A percentile compares a stretch with the other conserved stretches of the same genome.
These are phyloP conservation scores for Fomes fomentarius DNA, from an alignment of 1,284 basidiomycete species.

Conservation along the genomic window DNA sequence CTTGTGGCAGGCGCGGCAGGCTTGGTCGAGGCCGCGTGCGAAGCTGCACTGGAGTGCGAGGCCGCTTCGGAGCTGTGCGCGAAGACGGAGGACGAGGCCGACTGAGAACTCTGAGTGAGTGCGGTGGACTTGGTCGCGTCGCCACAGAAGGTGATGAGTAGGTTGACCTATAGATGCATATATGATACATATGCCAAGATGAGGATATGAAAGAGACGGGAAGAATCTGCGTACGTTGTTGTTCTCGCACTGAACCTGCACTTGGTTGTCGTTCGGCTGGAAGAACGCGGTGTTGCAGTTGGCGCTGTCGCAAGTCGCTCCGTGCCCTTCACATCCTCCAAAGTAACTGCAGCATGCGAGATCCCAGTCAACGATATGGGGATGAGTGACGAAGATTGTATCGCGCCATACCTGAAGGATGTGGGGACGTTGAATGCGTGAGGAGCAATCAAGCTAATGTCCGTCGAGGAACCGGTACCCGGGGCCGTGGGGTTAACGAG, in stretches of 20 bases:
- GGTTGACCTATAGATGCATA: slow-evolving; percentile 27
- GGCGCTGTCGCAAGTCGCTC: slow-evolving; percentile 24
- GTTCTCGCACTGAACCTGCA: slow-evolving; percentile 43
- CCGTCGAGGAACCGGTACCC: slow-evolving; percentile 46
- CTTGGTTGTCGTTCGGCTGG: slow-evolving; percentile 40
- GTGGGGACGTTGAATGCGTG: slow-evolving; percentile 37
- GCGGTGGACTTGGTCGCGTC: slow-evolving; percentile 19
- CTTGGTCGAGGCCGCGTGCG: slow-evolving; percentile 3
- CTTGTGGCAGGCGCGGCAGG: background rate
- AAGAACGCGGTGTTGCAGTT: slow-evolving; percentile 44
- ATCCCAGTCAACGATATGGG: background rate
- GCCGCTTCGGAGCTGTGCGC: slow-evolving; percentile 6
- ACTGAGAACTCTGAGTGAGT: background rate
- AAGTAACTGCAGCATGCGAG: slow-evolving; percentile 24
- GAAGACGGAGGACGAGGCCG: slow-evolving; percentile 4
- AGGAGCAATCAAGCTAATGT: slow-evolving; percentile 47
- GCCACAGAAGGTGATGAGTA: slow-evolving; percentile 39
- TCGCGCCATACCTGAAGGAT: slow-evolving; percentile 30
- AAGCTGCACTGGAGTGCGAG: background rate
- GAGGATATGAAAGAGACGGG: background rate
- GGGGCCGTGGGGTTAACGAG: slow-evolving; percentile 41
- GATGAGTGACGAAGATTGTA: background rate
- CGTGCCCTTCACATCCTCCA: slow-evolving; percentile 36
- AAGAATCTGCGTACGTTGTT: slow-evolving; percentile 31
- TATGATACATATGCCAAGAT: background rate